Percentiles rank a stretch among this genome's conserved stretches.
phyloP scores from a whole-genome alignment of 345 rosid genomes.

The Mangifera indica region DNA sequence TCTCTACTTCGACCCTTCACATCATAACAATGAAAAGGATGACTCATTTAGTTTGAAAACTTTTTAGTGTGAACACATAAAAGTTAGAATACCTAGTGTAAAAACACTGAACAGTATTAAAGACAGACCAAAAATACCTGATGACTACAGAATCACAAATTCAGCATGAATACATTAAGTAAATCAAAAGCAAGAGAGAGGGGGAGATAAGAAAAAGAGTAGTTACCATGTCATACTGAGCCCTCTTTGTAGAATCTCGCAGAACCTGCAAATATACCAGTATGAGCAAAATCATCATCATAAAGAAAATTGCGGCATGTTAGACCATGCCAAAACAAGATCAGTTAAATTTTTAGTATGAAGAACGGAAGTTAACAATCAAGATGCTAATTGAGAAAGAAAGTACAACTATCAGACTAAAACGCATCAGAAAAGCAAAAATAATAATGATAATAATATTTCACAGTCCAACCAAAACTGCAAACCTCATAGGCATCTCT shows the following conservation, averaged over 20 bases:
- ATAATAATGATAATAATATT: not conserved
- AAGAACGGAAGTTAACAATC: not conserved
- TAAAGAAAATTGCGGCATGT: not conserved
- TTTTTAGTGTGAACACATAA: not conserved
- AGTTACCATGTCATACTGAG: conserved; percentile 64
- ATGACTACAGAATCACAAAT: not conserved
- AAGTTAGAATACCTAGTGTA: not conserved
- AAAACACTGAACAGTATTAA: not conserved
- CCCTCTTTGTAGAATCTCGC: conserved; percentile 62
- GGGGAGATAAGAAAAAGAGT: conserved; percentile 3
- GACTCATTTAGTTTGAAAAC: conserved; percentile 18
- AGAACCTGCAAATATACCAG: conserved; percentile 49
- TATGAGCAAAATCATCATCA: conserved; percentile 1
- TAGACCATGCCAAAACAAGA: not conserved
- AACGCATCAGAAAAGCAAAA: not conserved
- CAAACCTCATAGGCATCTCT: conserved; percentile 87
- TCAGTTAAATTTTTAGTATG: not conserved
- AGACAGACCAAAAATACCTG: not conserved
- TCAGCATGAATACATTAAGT: no score
- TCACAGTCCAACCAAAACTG: conserved; percentile 6
- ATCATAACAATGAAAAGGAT: conserved; percentile 10
- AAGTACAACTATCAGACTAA: not conserved
- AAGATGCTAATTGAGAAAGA: not conserved
- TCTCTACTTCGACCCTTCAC: conserved; percentile 42
- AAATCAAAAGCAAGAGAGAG: not conserved